These are phyloP conservation scores for Xylariales sp. DNA, from an alignment of 2,329 filamentous ascomycete species.

Conservation along the genomic window DNA sequence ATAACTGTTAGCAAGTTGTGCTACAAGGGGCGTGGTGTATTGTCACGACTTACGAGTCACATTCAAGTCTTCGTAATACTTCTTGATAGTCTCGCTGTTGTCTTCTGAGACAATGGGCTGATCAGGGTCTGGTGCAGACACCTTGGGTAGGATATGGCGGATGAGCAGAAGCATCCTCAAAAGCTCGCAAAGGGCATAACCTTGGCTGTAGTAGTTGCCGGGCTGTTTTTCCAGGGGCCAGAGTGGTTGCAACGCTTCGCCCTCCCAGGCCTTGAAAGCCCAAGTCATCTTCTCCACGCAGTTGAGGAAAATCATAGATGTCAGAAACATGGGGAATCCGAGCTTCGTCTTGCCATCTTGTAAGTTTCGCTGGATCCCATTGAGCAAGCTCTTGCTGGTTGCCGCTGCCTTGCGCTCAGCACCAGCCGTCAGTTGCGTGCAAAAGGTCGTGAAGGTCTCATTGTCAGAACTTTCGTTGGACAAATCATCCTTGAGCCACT, in stretches of 20 bases:
- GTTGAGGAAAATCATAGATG: constrained; percentile 58
- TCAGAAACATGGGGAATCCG: constrained; percentile 58
- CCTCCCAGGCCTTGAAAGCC: constrained; percentile 66
- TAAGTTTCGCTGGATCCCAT: constrained; percentile 56
- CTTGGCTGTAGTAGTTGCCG: constrained; percentile 52
- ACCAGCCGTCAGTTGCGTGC: constrained; percentile 60
- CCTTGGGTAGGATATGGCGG: constrained; percentile 54
- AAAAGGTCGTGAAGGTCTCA: constrained; percentile 50
- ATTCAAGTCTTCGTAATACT: constrained; percentile 53
- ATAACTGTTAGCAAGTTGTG: constrained; percentile 9
- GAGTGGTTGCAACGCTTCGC: constrained; percentile 51
- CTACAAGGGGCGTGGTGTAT: not conserved
- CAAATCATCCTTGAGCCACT: constrained; percentile 47
- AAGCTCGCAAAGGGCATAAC: constrained; percentile 52
- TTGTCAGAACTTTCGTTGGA: constrained; percentile 40
- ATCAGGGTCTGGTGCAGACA: constrained; percentile 35
- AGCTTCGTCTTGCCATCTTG: constrained; percentile 58
- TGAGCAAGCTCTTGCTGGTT: constrained; percentile 54
- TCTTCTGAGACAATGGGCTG: constrained; percentile 45
- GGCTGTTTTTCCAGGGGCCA: constrained; percentile 61
- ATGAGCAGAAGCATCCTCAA: constrained; percentile 60
- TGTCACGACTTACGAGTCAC: constrained; percentile 49
- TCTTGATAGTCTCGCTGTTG: constrained; percentile 37
- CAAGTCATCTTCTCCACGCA: constrained; percentile 65
- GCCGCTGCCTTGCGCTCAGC: constrained; percentile 59